Evolutionary conservation across 225 moss, liverwort and hornwort species (phyloP).

Genomic region (Bryoerythrophyllum caledonicum): DNA sequence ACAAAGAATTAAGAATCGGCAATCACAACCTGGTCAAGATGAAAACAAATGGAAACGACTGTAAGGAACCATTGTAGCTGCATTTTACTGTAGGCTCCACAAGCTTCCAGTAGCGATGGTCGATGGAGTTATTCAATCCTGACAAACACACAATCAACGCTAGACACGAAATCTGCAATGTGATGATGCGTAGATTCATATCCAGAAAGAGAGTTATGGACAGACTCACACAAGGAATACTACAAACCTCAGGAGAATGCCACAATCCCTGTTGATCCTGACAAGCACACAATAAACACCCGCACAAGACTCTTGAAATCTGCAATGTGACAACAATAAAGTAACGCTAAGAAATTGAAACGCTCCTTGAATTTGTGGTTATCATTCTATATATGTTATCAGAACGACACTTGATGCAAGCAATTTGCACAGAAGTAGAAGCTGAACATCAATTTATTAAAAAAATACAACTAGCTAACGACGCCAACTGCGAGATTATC

Average conservation of each 20-base stretch:
- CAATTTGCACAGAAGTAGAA: constrained; percentile 9
- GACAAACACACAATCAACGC: neutral
- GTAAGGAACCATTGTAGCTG: neutral
- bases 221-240: constrained; percentile 9
- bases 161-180: neutral
- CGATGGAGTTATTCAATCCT: neutral
- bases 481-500: constrained; percentile 28
- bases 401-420: constrained; percentile 1
- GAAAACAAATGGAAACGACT: neutral
- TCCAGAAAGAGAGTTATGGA: neutral
- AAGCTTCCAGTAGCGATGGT: neutral
- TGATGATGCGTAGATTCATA: neutral
- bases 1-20: neutral
- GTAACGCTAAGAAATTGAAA: neutral
- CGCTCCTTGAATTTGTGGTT: neutral
- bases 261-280: too few relatives aligned
- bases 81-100: neutral
- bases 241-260: neutral
- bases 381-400: neutral
- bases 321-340: too few relatives aligned
- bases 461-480: neutral
- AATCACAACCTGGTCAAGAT: neutral
- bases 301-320: too few relatives aligned
- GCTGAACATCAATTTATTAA: neutral
- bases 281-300: too few relatives aligned